Conservation (phyloP, 2,329 filamentous ascomycete genomes). For the Aspergillus japonicus region DNA sequence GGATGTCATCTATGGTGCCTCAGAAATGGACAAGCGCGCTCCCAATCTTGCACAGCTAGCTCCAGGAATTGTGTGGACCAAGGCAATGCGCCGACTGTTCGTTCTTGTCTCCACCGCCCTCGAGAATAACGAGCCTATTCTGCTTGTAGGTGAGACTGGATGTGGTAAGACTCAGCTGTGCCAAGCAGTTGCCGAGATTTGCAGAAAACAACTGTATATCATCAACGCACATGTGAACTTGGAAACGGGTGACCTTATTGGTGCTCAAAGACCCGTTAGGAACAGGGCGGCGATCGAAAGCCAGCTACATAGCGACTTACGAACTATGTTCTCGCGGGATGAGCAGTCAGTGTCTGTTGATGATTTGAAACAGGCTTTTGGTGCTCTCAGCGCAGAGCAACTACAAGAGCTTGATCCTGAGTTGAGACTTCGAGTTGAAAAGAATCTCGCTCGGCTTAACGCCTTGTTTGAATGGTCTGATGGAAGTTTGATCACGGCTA, state of each 20-base stretch:
- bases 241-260: conserved; percentile 95
- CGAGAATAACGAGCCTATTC: conserved; percentile 85
- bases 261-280: conserved; percentile 85
- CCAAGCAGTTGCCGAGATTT: conserved; percentile 82
- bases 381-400: conserved; percentile 49
- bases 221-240: conserved; percentile 98
- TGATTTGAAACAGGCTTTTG: conserved; percentile 60
- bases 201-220: conserved; percentile 73
- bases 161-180: conserved; percentile 98
- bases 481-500: conserved; percentile 87
- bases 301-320: conserved; percentile 62
- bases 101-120: conserved; percentile 84
- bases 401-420: conserved; percentile 50
- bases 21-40: conserved; percentile 56
- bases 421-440: conserved; percentile 45
- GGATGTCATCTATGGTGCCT: conserved; percentile 67
- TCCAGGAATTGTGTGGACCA: conserved; percentile 78
- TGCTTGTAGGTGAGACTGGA: conserved; percentile 93
- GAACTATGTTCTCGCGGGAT: conserved; percentile 41
- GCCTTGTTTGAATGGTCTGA: conserved; percentile 96
- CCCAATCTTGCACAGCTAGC: conserved; percentile 40
- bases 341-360: conserved; percentile 48
- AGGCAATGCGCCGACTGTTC: conserved; percentile 88
- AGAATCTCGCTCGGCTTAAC: conserved; percentile 64
- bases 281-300: conserved; percentile 75